A percentile compares a stretch with the other conserved stretches of the same genome.
phyloP scores from a whole-genome alignment of 2,329 filamentous ascomycete species.

The Verticillium longisporum region DNA sequence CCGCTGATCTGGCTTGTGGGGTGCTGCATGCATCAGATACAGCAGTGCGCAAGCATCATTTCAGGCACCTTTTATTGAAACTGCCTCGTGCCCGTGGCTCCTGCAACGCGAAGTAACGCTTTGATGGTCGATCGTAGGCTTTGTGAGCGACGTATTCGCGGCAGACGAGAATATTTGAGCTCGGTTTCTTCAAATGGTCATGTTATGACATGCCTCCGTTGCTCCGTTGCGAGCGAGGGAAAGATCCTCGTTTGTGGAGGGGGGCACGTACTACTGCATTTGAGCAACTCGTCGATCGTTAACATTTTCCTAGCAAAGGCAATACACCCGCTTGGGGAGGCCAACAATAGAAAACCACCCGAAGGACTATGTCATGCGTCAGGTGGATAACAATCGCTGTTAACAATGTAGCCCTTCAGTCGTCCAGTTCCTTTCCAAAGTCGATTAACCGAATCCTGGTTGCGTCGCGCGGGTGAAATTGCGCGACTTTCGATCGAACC shows the following conservation, averaged over 20 bases:
- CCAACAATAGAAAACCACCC: too few relatives aligned
- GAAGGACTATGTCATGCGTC: too few relatives aligned
- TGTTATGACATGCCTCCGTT: not conserved
- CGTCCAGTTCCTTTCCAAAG: conserved; percentile 57
- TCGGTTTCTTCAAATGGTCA: not conserved
- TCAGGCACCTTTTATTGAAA: not conserved
- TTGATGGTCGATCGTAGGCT: not conserved
- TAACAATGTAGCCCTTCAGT: conserved; percentile 19
- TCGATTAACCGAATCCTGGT: conserved; percentile 52
- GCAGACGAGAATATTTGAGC: not conserved
- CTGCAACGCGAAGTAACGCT: not conserved
- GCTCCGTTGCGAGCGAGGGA: not conserved
- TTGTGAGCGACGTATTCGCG: not conserved
- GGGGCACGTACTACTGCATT: not conserved
- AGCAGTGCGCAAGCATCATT: not conserved
- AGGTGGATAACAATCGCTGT: too few relatives aligned
- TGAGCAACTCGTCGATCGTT: not conserved
- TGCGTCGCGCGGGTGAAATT: conserved; percentile 59
- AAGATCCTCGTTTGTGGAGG: not conserved
- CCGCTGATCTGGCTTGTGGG: not conserved
- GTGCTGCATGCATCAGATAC: not conserved
- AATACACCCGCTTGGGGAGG: too few relatives aligned
- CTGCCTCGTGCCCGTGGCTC: not conserved
- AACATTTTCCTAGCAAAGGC: not conserved
- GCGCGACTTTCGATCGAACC: conserved; percentile 57